Base-by-base conservation (phyloP, 768 basidiomycete species). In the Lactarius tabidus region DNA sequence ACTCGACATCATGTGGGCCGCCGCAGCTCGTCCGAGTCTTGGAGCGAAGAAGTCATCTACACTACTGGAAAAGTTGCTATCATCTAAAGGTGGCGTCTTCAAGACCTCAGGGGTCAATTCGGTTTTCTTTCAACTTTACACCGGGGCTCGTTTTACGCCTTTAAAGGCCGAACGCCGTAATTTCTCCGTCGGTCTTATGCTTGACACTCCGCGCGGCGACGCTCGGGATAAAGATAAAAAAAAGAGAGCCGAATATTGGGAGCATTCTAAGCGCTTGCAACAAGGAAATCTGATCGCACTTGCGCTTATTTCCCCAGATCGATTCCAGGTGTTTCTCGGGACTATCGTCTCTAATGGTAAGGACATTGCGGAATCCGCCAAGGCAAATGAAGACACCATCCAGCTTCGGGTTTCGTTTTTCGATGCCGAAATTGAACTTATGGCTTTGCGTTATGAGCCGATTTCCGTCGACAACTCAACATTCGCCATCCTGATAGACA, bases 231-330 rank as follows among this genome's bases (percentile, higher is more conserved):
- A 71, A 1, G 72, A 77, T 48, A 33, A 75, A 3, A 71, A 71
- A 31, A 75, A 71, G 18, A 82, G 89, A 9, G 75, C 70, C 1
- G 74, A 76, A 5, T 90, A 81, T 72, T 91, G 89, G 90, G 81
- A 89, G 69, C 79, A 80, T 7, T 79, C 84, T 7, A 86, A 86
- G 63, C 79, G 86, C 1, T 79, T 91, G 15, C 78, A 82, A 57
- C 79, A 80, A 64, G 88, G 90, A 1, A 83, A 82, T n/a, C 82
- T 91, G 20, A 78, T 91, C 18, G 88, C 83, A 6, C 79, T 90
- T 8, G 72, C 88, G 68, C 68, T 62, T 3, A 70, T 78, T 7
- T 72, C 78, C 23, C 65, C 65, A 10, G 65, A 61, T 1, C 45
- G 23, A 26, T 57, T 62, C 15, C 70, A 66, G 14, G 79, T 85